Evolutionary conservation across 495 filamentous ascomycete genomes (phyloP).

Genomic region (Hypoxylon fuscum): DNA sequence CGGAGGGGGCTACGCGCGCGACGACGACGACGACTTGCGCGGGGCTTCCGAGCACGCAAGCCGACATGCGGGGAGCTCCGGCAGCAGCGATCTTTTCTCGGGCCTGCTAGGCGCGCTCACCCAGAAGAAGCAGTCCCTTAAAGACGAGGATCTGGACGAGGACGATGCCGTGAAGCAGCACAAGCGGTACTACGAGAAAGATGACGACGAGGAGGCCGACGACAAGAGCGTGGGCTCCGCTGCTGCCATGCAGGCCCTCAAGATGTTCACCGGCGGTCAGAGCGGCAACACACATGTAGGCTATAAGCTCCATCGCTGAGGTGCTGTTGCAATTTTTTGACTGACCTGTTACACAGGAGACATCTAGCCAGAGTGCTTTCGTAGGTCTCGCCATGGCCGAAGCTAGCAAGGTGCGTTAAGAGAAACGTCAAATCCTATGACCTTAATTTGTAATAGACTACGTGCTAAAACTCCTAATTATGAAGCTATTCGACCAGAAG

Average conservation of each 20-base stretch:
- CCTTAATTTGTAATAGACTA: neutral
- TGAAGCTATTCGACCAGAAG: conserved; percentile 60
- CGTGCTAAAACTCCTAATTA: conserved; percentile 4
- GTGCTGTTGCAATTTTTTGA: neutral
- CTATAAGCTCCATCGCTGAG: neutral
- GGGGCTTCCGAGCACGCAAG: conserved; percentile 62
- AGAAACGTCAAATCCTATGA: too few relatives aligned
- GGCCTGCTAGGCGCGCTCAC: conserved; percentile 57
- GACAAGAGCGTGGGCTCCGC: conserved; percentile 62
- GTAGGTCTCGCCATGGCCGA: conserved; percentile 63
- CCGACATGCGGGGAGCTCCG: conserved; percentile 58
- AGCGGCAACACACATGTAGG: conserved; percentile 42
- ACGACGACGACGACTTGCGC: conserved; percentile 56
- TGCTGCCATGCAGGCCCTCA: conserved; percentile 73
- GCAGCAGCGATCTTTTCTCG: conserved; percentile 60
- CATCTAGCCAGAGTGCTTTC: conserved; percentile 54
- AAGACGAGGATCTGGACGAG: conserved; percentile 67
- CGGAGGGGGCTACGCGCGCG: conserved; percentile 46
- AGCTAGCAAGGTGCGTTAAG: conserved; percentile 54
- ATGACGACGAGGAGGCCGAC: conserved; percentile 49
- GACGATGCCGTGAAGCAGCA: conserved; percentile 66
- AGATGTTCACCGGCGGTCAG: conserved; percentile 64
- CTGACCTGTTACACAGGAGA: conserved; percentile 40
- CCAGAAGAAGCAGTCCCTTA: conserved; percentile 58
- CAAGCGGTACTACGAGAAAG: conserved; percentile 59